Percentiles rank a stretch among this genome's conserved stretches.
Evolutionary conservation across 2,329 filamentous ascomycete species (phyloP).

Genomic region (Pseudocercospora ulei): DNA sequence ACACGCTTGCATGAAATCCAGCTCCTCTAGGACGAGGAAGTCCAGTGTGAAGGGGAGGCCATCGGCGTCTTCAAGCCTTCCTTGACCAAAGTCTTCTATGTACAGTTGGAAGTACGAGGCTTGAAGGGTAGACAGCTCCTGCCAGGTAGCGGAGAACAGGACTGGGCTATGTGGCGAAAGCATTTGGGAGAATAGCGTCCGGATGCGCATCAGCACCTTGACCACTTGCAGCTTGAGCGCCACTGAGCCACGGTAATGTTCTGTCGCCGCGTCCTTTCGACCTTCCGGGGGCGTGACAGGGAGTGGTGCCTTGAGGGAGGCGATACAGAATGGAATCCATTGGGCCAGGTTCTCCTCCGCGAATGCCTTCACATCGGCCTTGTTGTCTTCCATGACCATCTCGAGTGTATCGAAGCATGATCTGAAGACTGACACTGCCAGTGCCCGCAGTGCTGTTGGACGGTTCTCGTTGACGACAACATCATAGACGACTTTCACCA

Average conservation of each 20-base stretch:
- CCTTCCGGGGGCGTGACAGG: conserved; percentile 53
- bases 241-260: conserved; percentile 69
- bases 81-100: conserved; percentile 74
- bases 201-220: conserved; percentile 78
- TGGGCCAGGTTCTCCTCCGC: conserved; percentile 68
- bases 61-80: conserved; percentile 79
- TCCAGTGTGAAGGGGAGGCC: conserved; percentile 89
- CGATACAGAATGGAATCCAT: conserved; percentile 86
- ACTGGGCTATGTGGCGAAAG: conserved; percentile 71
- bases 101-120: conserved; percentile 70
- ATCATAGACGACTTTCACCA: conserved; percentile 73
- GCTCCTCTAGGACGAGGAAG: conserved; percentile 82
- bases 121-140: conserved; percentile 67
- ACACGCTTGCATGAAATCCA: conserved; percentile 89
- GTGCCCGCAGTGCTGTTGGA: conserved; percentile 61
- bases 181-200: conserved; percentile 69
- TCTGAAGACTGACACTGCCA: conserved; percentile 83
- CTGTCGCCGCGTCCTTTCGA: conserved; percentile 49
- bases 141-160: conserved; percentile 82
- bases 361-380: conserved; percentile 73
- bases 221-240: conserved; percentile 88
- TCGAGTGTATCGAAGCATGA: conserved; percentile 90
- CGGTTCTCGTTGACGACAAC: conserved; percentile 67
- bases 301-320: conserved; percentile 63
- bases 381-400: conserved; percentile 91